Percentiles rank a stretch among this genome's conserved stretches.
These are phyloP conservation scores for Sarcodon aspratus DNA, from an alignment of 768 basidiomycete species.

Conservation along the genomic window DNA sequence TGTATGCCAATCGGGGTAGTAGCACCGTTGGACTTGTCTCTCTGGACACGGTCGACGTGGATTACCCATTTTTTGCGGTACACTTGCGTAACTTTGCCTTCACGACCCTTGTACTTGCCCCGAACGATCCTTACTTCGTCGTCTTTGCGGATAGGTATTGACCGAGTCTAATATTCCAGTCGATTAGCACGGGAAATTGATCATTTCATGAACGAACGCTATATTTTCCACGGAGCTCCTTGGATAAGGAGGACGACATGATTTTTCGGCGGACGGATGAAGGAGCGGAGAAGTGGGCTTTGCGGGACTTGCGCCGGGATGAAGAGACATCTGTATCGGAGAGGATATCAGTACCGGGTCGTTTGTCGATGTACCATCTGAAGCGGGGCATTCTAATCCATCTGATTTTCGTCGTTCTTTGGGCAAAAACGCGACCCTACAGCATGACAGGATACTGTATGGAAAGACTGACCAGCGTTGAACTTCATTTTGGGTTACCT, in stretches of 20 bases:
- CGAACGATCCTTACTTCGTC: slow-evolving; percentile 96
- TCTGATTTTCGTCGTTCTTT: slow-evolving; percentile 22
- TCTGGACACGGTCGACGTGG: slow-evolving; percentile 94
- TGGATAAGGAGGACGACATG: slow-evolving; percentile 93
- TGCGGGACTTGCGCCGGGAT: slow-evolving; percentile 95
- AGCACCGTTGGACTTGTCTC: slow-evolving; percentile 96
- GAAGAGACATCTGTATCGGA: slow-evolving; percentile 64
- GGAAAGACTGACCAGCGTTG: slow-evolving; percentile 62
- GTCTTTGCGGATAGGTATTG: slow-evolving; percentile 92
- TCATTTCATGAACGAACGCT: slow-evolving; percentile 43
- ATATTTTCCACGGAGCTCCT: slow-evolving; percentile 89
- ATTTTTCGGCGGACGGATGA: slow-evolving; percentile 94
- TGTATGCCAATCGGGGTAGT: slow-evolving; percentile 90
- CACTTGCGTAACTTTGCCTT: slow-evolving; percentile 96
- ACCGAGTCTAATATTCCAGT: slow-evolving; percentile 52
- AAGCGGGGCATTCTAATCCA: slow-evolving; percentile 38
- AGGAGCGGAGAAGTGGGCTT: slow-evolving; percentile 94
- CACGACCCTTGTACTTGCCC: slow-evolving; percentile 97
- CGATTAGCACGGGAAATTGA: not conserved
- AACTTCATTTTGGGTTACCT: slow-evolving; percentile 66
- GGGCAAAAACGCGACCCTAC: slow-evolving; percentile 6
- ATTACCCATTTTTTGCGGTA: slow-evolving; percentile 99
- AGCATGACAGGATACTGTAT: slow-evolving; percentile 9
- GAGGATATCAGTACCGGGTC: slow-evolving; percentile 7
- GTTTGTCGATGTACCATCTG: slow-evolving; percentile 24